Conservation (phyloP, 2,329 filamentous ascomycete species). For the Diplocarpon rosae region DNA sequence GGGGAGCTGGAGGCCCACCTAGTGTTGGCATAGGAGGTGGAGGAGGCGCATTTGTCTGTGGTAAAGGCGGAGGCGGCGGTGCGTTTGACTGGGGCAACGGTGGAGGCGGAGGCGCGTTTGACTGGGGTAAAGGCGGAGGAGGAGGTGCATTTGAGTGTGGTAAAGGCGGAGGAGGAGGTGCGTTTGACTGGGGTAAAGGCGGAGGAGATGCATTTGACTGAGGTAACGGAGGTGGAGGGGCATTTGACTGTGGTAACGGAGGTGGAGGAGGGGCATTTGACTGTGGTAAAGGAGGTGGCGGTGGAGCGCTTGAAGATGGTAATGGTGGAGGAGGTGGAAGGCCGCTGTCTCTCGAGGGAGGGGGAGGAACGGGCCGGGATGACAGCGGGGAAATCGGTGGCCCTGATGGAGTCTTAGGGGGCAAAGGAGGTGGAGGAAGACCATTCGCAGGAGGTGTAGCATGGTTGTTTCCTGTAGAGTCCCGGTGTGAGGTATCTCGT, state of each 20-base stretch:
- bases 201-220: conserved; percentile 34
- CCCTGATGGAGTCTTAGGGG: conserved; percentile 33
- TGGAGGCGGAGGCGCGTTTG: conserved; percentile 32
- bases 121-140: conserved; percentile 39
- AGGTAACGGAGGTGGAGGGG: conserved; percentile 38
- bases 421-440: conserved; percentile 31
- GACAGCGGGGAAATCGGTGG: conserved; percentile 41
- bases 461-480: conserved; percentile 30
- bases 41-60: conserved; percentile 34
- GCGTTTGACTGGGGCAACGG: conserved; percentile 30
- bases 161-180: conserved; percentile 33
- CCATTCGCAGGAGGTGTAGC: conserved; percentile 27
- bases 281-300: conserved; percentile 30
- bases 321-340: conserved; percentile 21
- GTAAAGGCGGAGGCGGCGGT: conserved; percentile 33
- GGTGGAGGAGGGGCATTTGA: conserved; percentile 30
- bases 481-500: conserved; percentile 40
- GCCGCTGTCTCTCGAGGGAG: conserved; percentile 31
- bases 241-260: conserved; percentile 21
- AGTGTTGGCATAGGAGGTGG: conserved; percentile 29
- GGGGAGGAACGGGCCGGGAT: conserved; percentile 41
- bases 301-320: conserved; percentile 30
- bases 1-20: conserved; percentile 38
- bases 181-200: conserved; percentile 29
- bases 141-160: conserved; percentile 32